Conservation (phyloP, 306 rosid genomes). For the Quercus engelmannii region DNA sequence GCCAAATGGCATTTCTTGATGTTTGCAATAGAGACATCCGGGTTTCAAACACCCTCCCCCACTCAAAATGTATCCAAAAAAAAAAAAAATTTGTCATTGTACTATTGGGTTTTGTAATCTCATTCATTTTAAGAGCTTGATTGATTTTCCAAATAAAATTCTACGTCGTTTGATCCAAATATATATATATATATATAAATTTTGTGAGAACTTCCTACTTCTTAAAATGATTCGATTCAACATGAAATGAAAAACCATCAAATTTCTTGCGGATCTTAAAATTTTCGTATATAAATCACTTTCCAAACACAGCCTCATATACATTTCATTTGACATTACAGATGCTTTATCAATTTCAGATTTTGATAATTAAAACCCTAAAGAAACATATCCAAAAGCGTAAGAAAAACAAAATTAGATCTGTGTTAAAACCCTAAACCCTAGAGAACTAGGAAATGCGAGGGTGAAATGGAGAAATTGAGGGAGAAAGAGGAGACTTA, state of each 20-base stretch:
- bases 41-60: too few species aligned
- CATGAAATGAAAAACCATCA: neutral
- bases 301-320: neutral
- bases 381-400: neutral
- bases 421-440: neutral
- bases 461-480: neutral
- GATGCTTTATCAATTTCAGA: neutral
- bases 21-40: too few species aligned
- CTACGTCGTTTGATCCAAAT: neutral
- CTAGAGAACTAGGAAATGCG: neutral
- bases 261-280: neutral
- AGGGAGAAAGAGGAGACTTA: slow-evolving; percentile 31
- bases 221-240: neutral
- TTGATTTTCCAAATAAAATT: neutral
- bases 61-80: too few species aligned
- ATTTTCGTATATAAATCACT: neutral
- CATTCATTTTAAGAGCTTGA: neutral
- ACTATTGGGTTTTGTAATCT: neutral
- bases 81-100: too few species aligned
- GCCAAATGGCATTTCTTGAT: too few species aligned
- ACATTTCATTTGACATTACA: neutral
- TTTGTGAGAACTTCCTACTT: neutral
- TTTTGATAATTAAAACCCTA: neutral
- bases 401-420: neutral
- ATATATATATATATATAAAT: neutral